phyloP scores from a whole-genome alignment of 305 asterid genomes.

The Solanum hybrid region DNA sequence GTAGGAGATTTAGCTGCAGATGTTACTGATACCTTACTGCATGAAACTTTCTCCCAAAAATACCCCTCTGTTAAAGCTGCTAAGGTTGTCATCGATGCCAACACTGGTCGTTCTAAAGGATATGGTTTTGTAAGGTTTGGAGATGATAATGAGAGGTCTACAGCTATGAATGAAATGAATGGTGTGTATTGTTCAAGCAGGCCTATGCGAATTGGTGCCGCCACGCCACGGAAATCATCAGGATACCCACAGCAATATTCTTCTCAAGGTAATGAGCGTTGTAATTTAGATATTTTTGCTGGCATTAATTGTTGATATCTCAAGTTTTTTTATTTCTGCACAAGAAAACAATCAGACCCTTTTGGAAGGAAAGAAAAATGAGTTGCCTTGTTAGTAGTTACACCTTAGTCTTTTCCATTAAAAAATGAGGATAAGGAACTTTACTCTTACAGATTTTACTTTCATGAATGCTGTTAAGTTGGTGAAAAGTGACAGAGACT shows the following conservation, averaged over 20 bases:
- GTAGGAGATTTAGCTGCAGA: conserved; percentile 96
- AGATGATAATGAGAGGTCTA: conserved; percentile 76
- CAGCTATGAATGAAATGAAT: conserved; percentile 88
- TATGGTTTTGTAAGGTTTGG: conserved; percentile 95
- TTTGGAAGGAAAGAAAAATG: not conserved
- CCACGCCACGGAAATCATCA: conserved; percentile 87
- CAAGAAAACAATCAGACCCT: not conserved
- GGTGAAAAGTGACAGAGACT: not conserved
- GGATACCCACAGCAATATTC: conserved; percentile 74
- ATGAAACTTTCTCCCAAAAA: conserved; percentile 60
- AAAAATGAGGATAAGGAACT: not conserved
- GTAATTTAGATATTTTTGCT: not conserved
- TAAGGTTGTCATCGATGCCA: conserved; percentile 84
- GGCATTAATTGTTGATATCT: not conserved
- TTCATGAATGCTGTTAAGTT: not conserved
- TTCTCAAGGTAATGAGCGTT: conserved; percentile 39
- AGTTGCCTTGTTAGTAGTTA: not conserved
- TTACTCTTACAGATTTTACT: not conserved
- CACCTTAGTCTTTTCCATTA: not conserved
- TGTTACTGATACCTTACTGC: conserved; percentile 78
- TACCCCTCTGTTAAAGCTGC: conserved; percentile 90
- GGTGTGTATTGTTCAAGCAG: conserved; percentile 84
- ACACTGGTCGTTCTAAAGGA: conserved; percentile 90
- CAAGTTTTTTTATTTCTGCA: not conserved
- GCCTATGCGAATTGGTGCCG: conserved; percentile 93